Base-by-base conservation (phyloP, 371 early-diverging fungal genomes). In the Nematocida minor region DNA sequence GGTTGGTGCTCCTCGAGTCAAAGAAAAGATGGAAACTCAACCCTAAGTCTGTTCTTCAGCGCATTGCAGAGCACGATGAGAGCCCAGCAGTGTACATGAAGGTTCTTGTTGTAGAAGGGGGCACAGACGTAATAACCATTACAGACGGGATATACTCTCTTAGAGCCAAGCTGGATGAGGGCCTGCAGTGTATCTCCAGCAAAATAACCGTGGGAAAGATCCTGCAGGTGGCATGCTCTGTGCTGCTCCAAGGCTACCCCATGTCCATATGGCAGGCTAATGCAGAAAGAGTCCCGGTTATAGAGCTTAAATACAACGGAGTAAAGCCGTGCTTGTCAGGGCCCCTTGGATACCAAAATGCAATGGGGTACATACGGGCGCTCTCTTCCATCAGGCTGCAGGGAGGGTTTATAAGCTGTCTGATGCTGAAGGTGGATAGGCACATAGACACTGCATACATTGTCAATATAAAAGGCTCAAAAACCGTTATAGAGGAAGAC, bases 41-140 rank as follows among this genome's bases (percentile, higher is more conserved):
- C 51, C 77, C 40, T n/a, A 79, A 9, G 71, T 82, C 83, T 60
- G 47, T 83, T 31, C 69, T 84, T 2, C 62, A 80, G 44, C 62
- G 82, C 44, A 84, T 86, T 29, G 62, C 70, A 0, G 84, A 84
- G 64, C 63, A 79, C 25, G 84, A 84, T 62, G 83, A 83, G 69
- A 31, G 71, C 0, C 41, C 83, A 14, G 80, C 57, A 40, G 81
- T 69, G 53, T 84, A 82, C 54, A 82, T 84, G 81, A 80, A 83
- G 51, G 60, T 86, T 16, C 53, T 85, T n/a, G 79, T 86, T 9
- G 27, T 84, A 40, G 48, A 62, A 29, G 69, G 78, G 29, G 46
- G 64, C 2, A 44, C 20, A 44, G 14, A 36, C 18, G 36, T 29
- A 1, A 62, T 74, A 1, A 29, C 48, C 18, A 60, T 74, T n/a